phyloP scores from a whole-genome alignment of 1,139 yeast species.

The Nakaseomyces sp. region DNA sequence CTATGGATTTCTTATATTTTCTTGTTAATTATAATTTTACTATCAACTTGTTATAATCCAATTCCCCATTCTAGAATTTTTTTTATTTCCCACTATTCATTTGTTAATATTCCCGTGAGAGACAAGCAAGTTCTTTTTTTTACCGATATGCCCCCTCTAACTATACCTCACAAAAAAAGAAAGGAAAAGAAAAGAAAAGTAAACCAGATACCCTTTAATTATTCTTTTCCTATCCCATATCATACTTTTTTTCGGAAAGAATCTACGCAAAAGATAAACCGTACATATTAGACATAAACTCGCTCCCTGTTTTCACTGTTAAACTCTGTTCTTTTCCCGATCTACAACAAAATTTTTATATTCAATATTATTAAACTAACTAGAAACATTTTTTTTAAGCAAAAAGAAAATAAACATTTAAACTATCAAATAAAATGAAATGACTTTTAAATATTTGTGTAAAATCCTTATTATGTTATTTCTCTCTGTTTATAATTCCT shows the following conservation, averaged over 20 bases:
- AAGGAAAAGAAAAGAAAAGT: too few species aligned
- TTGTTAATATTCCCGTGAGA: slow-evolving; percentile 1
- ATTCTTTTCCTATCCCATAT: too few species aligned
- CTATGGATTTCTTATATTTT: not conserved
- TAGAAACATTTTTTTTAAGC: not conserved
- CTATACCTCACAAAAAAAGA: not conserved
- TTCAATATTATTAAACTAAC: not conserved
- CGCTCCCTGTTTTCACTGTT: not conserved
- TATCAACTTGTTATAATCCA: not conserved
- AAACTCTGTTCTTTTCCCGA: not conserved
- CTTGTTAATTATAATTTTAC: not conserved
- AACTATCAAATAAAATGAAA: too few species aligned
- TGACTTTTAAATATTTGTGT: too few species aligned
- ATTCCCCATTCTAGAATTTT: not conserved
- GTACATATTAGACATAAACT: too few species aligned
- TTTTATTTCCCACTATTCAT: too few species aligned
- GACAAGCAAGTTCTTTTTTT: not conserved
- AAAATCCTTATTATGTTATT: too few species aligned
- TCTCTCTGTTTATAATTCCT: too few species aligned
- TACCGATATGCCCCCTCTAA: not conserved
- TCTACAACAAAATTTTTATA: not conserved
- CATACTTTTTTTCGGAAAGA: too few species aligned
- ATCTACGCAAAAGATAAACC: too few species aligned
- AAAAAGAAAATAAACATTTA: not conserved
- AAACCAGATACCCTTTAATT: too few species aligned